Conservation (phyloP, 352 stramenopile species). For the Plasmopara viticola region DNA sequence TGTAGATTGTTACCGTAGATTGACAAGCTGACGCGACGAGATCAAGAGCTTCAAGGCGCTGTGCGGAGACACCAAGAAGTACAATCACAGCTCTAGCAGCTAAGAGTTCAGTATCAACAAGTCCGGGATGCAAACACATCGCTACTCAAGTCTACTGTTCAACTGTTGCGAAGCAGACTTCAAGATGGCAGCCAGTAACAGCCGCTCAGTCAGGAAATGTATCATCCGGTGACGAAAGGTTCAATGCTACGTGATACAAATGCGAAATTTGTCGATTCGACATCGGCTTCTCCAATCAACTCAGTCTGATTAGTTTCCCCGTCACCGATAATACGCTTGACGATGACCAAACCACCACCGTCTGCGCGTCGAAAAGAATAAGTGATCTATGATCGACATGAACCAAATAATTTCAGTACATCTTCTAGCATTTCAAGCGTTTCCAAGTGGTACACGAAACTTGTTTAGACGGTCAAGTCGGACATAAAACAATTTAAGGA, state of each 20-base stretch:
- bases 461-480: not conserved
- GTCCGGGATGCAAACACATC: slow-evolving; percentile 34
- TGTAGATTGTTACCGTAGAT: slow-evolving; percentile 31
- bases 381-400: not conserved
- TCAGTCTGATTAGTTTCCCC: slow-evolving; percentile 29
- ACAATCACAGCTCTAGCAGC: slow-evolving; percentile 34
- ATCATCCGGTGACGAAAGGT: not conserved
- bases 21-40: slow-evolving; percentile 45
- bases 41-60: slow-evolving; percentile 37
- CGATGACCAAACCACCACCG: slow-evolving; percentile 45
- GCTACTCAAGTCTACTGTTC: slow-evolving; percentile 55
- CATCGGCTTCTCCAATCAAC: slow-evolving; percentile 1
- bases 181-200: slow-evolving; percentile 17
- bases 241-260: not conserved
- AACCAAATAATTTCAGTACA: not conserved
- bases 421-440: slow-evolving; percentile 21
- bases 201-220: slow-evolving; percentile 4
- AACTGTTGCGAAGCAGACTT: slow-evolving; percentile 28
- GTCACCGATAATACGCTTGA: slow-evolving; percentile 26
- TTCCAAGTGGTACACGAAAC: slow-evolving; percentile 64
- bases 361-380: slow-evolving; percentile 8
- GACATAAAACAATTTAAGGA: not conserved
- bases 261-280: not conserved
- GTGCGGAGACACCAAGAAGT: slow-evolving; percentile 18
- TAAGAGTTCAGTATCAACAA: slow-evolving; percentile 39